Evolutionary conservation across 2,329 filamentous ascomycete species (phyloP).

Genomic region (Nannizziopsis arthrosporioides): DNA sequence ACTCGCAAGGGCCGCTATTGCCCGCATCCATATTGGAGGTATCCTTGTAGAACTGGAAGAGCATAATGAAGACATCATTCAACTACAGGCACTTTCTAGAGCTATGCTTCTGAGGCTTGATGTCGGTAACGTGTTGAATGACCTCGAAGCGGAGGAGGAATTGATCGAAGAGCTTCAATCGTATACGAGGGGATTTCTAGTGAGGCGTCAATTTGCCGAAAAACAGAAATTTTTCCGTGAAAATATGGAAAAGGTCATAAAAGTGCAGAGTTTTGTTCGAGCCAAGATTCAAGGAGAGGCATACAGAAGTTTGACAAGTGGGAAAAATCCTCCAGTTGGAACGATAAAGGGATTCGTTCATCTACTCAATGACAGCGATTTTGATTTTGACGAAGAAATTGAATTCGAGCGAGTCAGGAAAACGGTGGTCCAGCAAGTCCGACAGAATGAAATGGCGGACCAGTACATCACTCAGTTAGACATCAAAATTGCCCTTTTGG

Average conservation of each 20-base stretch:
- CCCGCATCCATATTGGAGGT: constrained; percentile 30
- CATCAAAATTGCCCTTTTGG: constrained; percentile 94
- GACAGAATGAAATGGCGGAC: constrained; percentile 92
- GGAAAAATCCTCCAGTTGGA: constrained; percentile 91
- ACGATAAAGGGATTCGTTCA: constrained; percentile 98
- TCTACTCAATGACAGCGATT: constrained; percentile 92
- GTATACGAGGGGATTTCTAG: constrained; percentile 57
- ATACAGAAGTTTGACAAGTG: constrained; percentile 91
- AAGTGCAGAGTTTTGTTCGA: constrained; percentile 92
- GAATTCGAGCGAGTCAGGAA: constrained; percentile 92
- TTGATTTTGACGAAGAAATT: constrained; percentile 97
- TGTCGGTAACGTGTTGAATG: constrained; percentile 60
- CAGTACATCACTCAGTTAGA: constrained; percentile 97
- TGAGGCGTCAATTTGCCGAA: constrained; percentile 65
- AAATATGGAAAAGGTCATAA: constrained; percentile 98
- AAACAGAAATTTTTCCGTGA: constrained; percentile 82
- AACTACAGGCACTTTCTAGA: constrained; percentile 63
- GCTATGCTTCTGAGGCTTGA: constrained; percentile 67
- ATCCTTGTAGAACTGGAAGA: constrained; percentile 60
- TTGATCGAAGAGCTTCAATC: constrained; percentile 63
- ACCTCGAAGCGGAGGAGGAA: constrained; percentile 76
- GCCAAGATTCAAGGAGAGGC: constrained; percentile 93
- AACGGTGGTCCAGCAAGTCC: constrained; percentile 91
- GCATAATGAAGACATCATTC: constrained; percentile 53
- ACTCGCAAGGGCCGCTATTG: constrained; percentile 31